Conservation (phyloP, 345 rosid genomes). For the Gossypioides kirkii region DNA sequence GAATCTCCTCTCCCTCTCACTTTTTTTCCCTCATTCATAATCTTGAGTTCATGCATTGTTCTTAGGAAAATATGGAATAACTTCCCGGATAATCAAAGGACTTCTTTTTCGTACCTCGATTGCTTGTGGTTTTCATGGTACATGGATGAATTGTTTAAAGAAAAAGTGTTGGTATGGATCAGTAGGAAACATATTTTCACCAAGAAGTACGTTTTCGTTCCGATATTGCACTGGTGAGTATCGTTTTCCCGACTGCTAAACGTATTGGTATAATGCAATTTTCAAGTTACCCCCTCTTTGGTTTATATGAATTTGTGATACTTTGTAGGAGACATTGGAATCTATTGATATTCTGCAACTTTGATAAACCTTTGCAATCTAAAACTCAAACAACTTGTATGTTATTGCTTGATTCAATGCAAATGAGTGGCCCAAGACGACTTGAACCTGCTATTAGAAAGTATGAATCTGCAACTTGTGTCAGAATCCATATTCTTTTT, state of each 20-base stretch:
- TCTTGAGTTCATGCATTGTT: neutral
- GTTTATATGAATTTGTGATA: conserved; percentile 9
- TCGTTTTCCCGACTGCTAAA: neutral
- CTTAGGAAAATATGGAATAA: conserved; percentile 43
- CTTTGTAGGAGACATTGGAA: conserved; percentile 60
- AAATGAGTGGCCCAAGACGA: conserved; percentile 35
- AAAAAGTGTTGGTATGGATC: conserved; percentile 41
- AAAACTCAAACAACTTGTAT: conserved; percentile 42
- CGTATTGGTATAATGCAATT: neutral
- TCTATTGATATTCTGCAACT: conserved; percentile 64
- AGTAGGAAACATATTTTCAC: conserved; percentile 44
- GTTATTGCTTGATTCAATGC: conserved; percentile 63
- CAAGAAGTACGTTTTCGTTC: conserved; percentile 59
- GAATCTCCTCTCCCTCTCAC: neutral
- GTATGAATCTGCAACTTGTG: conserved; percentile 19
- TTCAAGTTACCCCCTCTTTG: neutral
- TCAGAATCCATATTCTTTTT: neutral
- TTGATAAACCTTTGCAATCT: conserved; percentile 42
- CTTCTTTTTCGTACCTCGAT: conserved; percentile 40
- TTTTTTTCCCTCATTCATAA: neutral
- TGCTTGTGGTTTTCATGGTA: conserved; percentile 53
- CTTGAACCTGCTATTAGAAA: conserved; percentile 58
- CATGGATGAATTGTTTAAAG: conserved; percentile 27
- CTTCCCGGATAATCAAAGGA: conserved; percentile 37
- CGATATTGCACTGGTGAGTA: conserved; percentile 55